These are phyloP conservation scores for Lactarius sp. DNA, from an alignment of 768 basidiomycete genomes.

Conservation along the genomic window DNA sequence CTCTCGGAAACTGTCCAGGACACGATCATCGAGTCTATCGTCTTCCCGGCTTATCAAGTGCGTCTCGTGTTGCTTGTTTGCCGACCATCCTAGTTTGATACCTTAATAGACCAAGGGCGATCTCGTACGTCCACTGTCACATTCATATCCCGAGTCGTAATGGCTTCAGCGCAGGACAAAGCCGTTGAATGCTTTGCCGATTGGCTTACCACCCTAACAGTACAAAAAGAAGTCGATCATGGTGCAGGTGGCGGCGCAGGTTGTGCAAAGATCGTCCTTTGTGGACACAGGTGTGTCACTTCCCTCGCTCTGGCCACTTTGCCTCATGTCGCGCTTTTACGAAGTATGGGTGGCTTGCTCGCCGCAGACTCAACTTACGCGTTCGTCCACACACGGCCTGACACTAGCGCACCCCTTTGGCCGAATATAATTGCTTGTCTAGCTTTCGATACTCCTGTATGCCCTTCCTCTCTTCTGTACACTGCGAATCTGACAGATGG, in stretches of 20 bases:
- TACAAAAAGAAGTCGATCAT: slow-evolving; percentile 75
- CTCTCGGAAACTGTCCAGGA: slow-evolving; percentile 58
- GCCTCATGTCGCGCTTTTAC: neutral
- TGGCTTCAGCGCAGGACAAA: slow-evolving; percentile 16
- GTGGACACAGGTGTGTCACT: slow-evolving; percentile 72
- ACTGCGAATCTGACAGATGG: neutral
- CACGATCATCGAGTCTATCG: slow-evolving; percentile 60
- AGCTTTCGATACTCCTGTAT: slow-evolving; percentile 90
- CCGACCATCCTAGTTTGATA: neutral
- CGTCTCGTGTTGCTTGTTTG: slow-evolving; percentile 21
- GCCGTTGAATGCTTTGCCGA: slow-evolving; percentile 85
- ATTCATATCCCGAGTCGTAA: slow-evolving; percentile 2
- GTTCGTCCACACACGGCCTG: slow-evolving; percentile 63
- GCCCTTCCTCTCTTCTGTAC: slow-evolving; percentile 13
- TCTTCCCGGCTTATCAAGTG: slow-evolving; percentile 90
- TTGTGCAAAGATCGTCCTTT: slow-evolving; percentile 72
- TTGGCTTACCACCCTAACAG: slow-evolving; percentile 86
- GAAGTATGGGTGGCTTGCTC: slow-evolving; percentile 89
- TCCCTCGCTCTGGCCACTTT: neutral
- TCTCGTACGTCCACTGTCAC: slow-evolving; percentile 47
- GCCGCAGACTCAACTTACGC: slow-evolving; percentile 79
- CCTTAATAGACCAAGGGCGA: slow-evolving; percentile 76
- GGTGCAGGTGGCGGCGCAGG: slow-evolving; percentile 72
- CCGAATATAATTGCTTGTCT: slow-evolving; percentile 80
- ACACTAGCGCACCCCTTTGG: slow-evolving; percentile 69